Percentiles rank a stretch among this genome's conserved stretches.
Evolutionary conservation across 2,329 filamentous ascomycete genomes (phyloP).

Genomic region (Macrophomina phaseolina): DNA sequence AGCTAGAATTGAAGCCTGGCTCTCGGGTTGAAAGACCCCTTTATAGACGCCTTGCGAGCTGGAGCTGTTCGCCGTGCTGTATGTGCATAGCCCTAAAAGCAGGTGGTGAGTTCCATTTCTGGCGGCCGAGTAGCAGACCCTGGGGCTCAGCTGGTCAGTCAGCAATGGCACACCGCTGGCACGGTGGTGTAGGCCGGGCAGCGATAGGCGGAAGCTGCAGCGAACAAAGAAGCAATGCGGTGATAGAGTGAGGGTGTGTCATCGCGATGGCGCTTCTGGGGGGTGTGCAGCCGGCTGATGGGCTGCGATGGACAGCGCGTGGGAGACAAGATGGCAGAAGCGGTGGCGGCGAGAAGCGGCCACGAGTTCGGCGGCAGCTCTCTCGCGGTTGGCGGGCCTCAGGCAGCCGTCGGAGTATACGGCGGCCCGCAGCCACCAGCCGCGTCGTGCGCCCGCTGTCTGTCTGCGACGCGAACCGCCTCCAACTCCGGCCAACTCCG

Average conservation of each 20-base stretch:
- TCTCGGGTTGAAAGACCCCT: not conserved
- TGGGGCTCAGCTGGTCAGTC: slow-evolving; percentile 21
- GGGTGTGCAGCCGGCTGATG: not conserved
- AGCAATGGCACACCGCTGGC: slow-evolving; percentile 24
- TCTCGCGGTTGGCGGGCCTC: not conserved
- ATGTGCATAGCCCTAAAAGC: not conserved
- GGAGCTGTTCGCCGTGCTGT: not conserved
- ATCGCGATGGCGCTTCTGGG: not conserved
- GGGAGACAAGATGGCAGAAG: not conserved
- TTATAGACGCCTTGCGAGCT: not conserved
- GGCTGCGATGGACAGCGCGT: not conserved
- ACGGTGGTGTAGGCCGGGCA: not conserved
- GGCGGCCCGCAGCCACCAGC: not conserved
- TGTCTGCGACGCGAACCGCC: not conserved
- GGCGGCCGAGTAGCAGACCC: not conserved
- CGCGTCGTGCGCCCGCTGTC: not conserved
- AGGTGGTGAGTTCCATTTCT: slow-evolving; percentile 6
- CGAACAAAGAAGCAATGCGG: not conserved
- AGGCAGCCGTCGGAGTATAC: not conserved
- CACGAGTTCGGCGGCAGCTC: not conserved
- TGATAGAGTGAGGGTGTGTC: slow-evolving; percentile 3
- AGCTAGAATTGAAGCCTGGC: not conserved
- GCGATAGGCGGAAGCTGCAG: not conserved
- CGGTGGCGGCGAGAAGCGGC: not conserved
- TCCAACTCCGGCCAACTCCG: slow-evolving; percentile 22